These are phyloP conservation scores for Mrakia frigida DNA, from an alignment of 768 basidiomycete genomes.

Conservation along the genomic window DNA sequence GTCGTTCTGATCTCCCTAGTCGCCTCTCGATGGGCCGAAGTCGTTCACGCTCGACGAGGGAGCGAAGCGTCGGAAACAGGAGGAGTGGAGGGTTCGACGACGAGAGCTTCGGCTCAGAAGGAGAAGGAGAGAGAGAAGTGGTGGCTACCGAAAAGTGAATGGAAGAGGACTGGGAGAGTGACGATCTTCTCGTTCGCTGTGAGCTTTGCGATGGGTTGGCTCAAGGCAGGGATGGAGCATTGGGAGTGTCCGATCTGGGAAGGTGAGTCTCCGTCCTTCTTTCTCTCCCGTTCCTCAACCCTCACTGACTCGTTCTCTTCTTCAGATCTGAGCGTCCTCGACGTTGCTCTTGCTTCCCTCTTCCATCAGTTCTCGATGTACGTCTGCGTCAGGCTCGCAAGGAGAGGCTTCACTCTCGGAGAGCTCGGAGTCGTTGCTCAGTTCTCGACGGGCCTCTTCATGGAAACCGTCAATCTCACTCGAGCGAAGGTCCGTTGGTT, in stretches of 20 bases:
- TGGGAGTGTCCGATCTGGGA: slow-evolving; percentile 40
- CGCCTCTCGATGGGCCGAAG: slow-evolving; percentile 71
- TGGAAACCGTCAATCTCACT: slow-evolving; percentile 81
- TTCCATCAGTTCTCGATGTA: slow-evolving; percentile 93
- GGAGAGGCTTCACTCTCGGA: slow-evolving; percentile 91
- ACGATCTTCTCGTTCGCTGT: slow-evolving; percentile 42
- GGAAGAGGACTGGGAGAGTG: slow-evolving; percentile 31
- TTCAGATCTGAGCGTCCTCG: slow-evolving; percentile 70
- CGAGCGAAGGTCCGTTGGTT: slow-evolving; percentile 61
- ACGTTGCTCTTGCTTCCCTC: slow-evolving; percentile 63
- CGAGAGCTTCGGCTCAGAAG: slow-evolving; percentile 54
- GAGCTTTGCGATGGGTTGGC: slow-evolving; percentile 38
- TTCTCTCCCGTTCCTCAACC: not conserved
- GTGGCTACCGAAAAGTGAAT: slow-evolving; percentile 32
- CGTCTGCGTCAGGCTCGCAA: slow-evolving; percentile 77
- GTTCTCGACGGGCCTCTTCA: slow-evolving; percentile 75
- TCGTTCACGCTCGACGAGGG: slow-evolving; percentile 49
- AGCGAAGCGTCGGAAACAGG: not conserved
- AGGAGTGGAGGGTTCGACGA: slow-evolving; percentile 7
- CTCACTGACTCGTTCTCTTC: not conserved
- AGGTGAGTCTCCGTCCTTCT: slow-evolving; percentile 41
- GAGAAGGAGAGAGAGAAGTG: slow-evolving; percentile 29
- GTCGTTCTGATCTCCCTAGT: slow-evolving; percentile 73
- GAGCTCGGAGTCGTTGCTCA: slow-evolving; percentile 85
- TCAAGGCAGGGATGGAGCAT: slow-evolving; percentile 40